Conservation (phyloP, 495 filamentous ascomycete genomes). For the Sordaria brevicollis region DNA sequence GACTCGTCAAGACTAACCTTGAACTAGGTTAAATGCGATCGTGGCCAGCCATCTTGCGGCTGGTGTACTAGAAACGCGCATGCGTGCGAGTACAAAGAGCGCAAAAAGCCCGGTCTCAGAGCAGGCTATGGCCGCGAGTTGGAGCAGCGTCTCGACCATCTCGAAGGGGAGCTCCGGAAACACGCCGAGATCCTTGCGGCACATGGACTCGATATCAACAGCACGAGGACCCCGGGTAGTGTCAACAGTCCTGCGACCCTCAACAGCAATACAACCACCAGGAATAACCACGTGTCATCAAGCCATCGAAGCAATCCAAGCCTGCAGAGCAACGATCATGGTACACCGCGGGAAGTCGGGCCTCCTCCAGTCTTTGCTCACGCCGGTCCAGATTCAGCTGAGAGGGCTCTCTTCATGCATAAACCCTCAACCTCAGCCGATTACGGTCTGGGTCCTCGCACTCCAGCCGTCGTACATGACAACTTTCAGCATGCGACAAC, state of each 20-base stretch:
- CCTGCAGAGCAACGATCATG: conserved; percentile 32
- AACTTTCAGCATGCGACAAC: conserved; percentile 14
- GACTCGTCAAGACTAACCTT: neutral
- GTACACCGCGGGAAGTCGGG: conserved; percentile 33
- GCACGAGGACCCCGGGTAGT: conserved; percentile 14
- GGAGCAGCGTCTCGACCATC: conserved; percentile 62
- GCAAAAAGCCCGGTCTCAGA: conserved; percentile 74
- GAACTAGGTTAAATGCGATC: conserved; percentile 64
- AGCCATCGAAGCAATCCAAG: conserved; percentile 34
- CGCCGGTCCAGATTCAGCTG: conserved; percentile 29
- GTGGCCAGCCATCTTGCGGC: conserved; percentile 73
- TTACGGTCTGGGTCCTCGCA: conserved; percentile 17
- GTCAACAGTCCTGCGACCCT: conserved; percentile 19
- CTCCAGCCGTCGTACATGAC: conserved; percentile 16
- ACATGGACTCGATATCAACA: conserved; percentile 13
- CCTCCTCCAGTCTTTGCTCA: conserved; percentile 28
- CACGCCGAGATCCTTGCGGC: conserved; percentile 38
- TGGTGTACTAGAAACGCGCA: conserved; percentile 78
- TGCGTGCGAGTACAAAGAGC: conserved; percentile 70
- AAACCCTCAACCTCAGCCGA: conserved; percentile 41
- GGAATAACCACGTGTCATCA: conserved; percentile 35
- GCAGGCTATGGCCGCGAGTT: conserved; percentile 84
- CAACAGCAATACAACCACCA: conserved; percentile 24
- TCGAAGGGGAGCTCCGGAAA: conserved; percentile 38
- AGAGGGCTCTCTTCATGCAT: conserved; percentile 53